A percentile compares a stretch with the other conserved stretches of the same genome.
These are phyloP conservation scores for Backusella morwellensis DNA, from an alignment of 192 early-diverging fungal species.

Conservation along the genomic window DNA sequence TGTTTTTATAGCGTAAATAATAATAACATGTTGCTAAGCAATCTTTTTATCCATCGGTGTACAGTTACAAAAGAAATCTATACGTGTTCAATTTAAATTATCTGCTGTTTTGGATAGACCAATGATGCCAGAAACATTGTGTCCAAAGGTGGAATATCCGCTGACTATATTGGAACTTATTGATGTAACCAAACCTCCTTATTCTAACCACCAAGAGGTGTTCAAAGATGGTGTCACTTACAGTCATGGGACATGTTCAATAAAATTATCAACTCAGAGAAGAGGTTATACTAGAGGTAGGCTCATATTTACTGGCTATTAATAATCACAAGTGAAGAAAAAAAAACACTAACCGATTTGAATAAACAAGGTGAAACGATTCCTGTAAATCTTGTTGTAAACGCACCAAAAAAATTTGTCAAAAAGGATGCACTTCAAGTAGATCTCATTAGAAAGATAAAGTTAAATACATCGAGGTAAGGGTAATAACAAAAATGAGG, in stretches of 20 bases:
- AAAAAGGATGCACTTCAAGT: slow-evolving; percentile 14
- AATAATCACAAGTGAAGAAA: not conserved
- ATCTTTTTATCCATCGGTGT: not conserved
- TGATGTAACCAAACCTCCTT: slow-evolving; percentile 15
- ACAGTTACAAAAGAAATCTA: slow-evolving; percentile 13
- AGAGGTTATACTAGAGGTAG: slow-evolving; percentile 28
- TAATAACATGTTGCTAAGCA: too few relatives aligned
- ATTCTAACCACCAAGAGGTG: slow-evolving; percentile 10
- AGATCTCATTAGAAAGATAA: slow-evolving; percentile 14
- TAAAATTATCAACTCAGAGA: slow-evolving; percentile 13
- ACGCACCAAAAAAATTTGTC: not conserved
- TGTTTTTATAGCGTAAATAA: not conserved
- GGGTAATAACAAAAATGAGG: not conserved
- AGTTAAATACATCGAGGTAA: slow-evolving; percentile 14
- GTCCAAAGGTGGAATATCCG: slow-evolving; percentile 24
- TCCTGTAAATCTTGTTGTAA: slow-evolving; percentile 15
- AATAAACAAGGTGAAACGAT: slow-evolving; percentile 12
- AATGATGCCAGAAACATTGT: slow-evolving; percentile 28
- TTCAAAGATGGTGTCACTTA: not conserved
- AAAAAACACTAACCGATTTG: not conserved
- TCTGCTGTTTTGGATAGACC: slow-evolving; percentile 32
- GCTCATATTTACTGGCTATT: not conserved
- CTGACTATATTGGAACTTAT: slow-evolving; percentile 33
- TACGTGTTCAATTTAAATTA: slow-evolving; percentile 15
- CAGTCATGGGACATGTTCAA: slow-evolving; percentile 7